Evolutionary conservation across 306 rosid genomes (phyloP), one percentile per base, ranked within the genome.

Genomic region (Notholithocarpus densiflorus): DNA sequence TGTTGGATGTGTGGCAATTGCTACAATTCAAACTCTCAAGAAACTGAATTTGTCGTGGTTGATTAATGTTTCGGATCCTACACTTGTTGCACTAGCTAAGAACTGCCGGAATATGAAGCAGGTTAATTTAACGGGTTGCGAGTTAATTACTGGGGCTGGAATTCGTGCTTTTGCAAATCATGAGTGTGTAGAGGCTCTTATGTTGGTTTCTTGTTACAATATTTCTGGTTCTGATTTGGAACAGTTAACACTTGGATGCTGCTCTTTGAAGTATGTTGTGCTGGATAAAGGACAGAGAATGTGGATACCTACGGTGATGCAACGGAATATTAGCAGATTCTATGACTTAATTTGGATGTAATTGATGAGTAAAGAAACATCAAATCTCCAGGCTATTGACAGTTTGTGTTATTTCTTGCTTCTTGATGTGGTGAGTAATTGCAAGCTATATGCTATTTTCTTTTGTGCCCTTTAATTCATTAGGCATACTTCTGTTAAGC

Each of bases 41-140:
- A 85, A 19, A 74, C 15, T 85, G 72, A 85, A 54, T 31, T 26
- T 85, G 11, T 56, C 68, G 29, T 75, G 85, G 75, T 43, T 85
- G 72, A 37, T 77, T n/a, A 69, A 71, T 34, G 77, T 84, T 15
- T 68, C 88, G 15, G 80, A 84, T 68, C 32, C 7, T 7, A 75
- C 85, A 2, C 75, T 61, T 20, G 34, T 74, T 24, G 83, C 88
- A 5, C 72, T 84, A 14, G 85, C 83, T 14, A 55, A 78, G 56
- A 43, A 71, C 21, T 75, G 72, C 21, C 43, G 6, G 40, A 55
- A 26, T 26, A 29, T 74, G 84, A 62, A 56, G 71, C n/a, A 37
- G 0, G 64, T 80, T 31, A 40, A 80, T 69, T 80, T 80, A 29
- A 75, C 79, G 1, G 83, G 83, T 1, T 80, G 83, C 1, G 83